Evolutionary conservation across 192 early-diverging fungal species (phyloP).

Genomic region (Coemansia sp.): DNA sequence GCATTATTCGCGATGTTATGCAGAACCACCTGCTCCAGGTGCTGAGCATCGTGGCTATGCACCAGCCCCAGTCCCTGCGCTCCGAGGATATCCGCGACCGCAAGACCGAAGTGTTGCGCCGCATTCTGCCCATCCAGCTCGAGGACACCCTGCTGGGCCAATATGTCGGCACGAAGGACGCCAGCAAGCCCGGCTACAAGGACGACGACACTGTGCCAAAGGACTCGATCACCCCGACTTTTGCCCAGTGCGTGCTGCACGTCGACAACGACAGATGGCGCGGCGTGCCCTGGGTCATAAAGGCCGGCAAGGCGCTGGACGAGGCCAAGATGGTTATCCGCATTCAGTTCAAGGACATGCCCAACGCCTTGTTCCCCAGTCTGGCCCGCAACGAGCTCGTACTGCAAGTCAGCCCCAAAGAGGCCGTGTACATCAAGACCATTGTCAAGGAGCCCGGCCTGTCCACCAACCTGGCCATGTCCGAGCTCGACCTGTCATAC

Average conservation of each 20-base stretch:
- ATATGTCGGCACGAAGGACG: constrained; percentile 76
- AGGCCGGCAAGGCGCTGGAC: constrained; percentile 86
- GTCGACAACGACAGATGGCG: constrained; percentile 94
- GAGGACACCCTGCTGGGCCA: constrained; percentile 89
- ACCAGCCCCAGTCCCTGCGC: constrained; percentile 78
- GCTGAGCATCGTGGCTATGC: constrained; percentile 91
- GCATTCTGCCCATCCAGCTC: constrained; percentile 70
- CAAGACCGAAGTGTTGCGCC: constrained; percentile 87
- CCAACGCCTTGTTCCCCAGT: constrained; percentile 73
- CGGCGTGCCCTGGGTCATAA: constrained; percentile 65
- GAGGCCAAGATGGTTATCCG: constrained; percentile 92
- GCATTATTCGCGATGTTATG: constrained; percentile 96
- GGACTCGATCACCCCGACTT: constrained; percentile 84
- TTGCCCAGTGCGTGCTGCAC: constrained; percentile 79
- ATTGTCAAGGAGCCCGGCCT: constrained; percentile 93
- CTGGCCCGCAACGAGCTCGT: constrained; percentile 92
- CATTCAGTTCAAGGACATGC: constrained; percentile 92
- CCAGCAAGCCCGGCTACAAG: constrained; percentile 83
- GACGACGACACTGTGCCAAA: constrained; percentile 88
- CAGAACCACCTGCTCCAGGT: constrained; percentile 94
- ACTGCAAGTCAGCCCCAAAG: constrained; percentile 88
- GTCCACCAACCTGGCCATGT: constrained; percentile 74
- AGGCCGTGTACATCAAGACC: constrained; percentile 96
- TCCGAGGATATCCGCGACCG: constrained; percentile 94
- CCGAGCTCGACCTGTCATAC: constrained; percentile 93